Evolutionary conservation across 257 asterid species (phyloP).

Genomic region (Penstemon davidsonii): DNA sequence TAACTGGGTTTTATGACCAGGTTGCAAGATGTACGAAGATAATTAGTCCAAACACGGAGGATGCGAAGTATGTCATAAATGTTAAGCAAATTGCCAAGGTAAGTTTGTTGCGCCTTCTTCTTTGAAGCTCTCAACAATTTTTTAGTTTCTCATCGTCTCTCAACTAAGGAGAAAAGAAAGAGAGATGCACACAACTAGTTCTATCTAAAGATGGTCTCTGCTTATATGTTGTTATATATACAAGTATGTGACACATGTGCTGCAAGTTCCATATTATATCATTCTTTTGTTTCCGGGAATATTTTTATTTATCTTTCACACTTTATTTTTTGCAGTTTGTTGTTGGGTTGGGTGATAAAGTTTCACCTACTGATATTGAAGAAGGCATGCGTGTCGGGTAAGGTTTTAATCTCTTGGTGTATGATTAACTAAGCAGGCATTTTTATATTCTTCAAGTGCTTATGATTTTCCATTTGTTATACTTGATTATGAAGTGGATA

Average conservation of each 20-base stretch:
- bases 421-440: too few species aligned
- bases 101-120: constrained; percentile 17
- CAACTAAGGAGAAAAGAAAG: background rate
- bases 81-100: constrained; percentile 86
- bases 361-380: constrained; percentile 96
- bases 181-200: background rate
- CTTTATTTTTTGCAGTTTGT: constrained; percentile 63
- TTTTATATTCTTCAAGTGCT: too few species aligned
- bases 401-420: constrained; percentile 12
- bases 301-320: constrained; percentile 16
- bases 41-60: constrained; percentile 84
- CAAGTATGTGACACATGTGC: background rate
- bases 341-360: constrained; percentile 95
- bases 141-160: constrained; percentile 9
- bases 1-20: constrained; percentile 33
- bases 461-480: too few species aligned
- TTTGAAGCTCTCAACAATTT: background rate
- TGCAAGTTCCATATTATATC: background rate
- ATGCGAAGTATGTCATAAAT: constrained; percentile 77
- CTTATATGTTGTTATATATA: background rate
- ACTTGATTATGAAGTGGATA: too few species aligned
- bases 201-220: background rate
- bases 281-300: background rate
- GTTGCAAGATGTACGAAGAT: constrained; percentile 96
- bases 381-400: constrained; percentile 99